Conservation (phyloP, 768 basidiomycete species). For the Mrakia blollopis region DNA sequence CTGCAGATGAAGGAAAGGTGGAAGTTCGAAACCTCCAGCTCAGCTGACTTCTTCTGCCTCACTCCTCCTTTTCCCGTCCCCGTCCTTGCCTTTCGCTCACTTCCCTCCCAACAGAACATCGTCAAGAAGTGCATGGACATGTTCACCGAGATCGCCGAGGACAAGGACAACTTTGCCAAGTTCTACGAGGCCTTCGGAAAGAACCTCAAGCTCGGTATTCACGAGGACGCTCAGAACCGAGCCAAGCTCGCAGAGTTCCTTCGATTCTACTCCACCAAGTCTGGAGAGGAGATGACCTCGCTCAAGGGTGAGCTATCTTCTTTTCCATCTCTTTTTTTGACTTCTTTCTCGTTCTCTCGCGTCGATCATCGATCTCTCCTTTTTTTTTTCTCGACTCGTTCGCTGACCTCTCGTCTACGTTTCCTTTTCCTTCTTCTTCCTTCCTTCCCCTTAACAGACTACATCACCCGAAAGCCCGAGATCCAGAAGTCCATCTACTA, state of each 20-base stretch:
- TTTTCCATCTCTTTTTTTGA: too few species aligned
- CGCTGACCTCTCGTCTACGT: too few species aligned
- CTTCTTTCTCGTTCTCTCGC: too few species aligned
- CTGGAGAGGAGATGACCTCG: conserved; percentile 80
- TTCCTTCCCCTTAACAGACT: conserved; percentile 55
- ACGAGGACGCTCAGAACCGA: conserved; percentile 98
- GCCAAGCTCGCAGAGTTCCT: conserved; percentile 99
- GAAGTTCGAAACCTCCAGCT: too few species aligned
- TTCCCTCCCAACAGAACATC: conserved; percentile 24
- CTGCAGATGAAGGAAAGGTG: too few species aligned
- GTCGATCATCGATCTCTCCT: too few species aligned
- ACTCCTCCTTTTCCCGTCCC: background rate
- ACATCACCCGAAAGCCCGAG: conserved; percentile 99
- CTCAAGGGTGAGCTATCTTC: conserved; percentile 89
- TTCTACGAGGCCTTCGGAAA: conserved; percentile 97
- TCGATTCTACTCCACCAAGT: conserved; percentile 95
- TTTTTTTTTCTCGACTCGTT: too few species aligned
- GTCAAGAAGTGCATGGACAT: conserved; percentile 67
- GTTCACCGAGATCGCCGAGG: conserved; percentile 93
- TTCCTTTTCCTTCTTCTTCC: background rate
- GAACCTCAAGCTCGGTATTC: conserved; percentile 99
- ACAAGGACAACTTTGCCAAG: conserved; percentile 86
- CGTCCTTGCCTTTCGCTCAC: background rate
- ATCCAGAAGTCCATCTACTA: conserved; percentile 99
- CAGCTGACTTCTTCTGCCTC: too few species aligned